A percentile compares a stretch with the other conserved stretches of the same genome.
Conservation (phyloP, 805 yeast species). For the Zygosaccharomyces bailii region DNA sequence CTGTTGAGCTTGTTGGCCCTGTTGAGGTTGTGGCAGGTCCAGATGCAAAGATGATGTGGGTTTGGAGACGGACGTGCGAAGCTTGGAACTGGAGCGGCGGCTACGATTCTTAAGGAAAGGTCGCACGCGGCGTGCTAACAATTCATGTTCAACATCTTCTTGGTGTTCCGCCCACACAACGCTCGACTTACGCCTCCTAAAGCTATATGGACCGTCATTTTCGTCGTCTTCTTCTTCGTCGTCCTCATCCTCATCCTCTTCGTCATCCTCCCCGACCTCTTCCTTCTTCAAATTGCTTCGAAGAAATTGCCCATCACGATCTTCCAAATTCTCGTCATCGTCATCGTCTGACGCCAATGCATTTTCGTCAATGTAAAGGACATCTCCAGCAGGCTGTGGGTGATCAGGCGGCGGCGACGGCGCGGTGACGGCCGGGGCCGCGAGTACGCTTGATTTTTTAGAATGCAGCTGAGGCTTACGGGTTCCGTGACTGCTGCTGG, state of each 20-base stretch:
- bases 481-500: conserved; percentile 24
- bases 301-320: conserved; percentile 1
- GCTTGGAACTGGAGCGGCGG: conserved; percentile 22
- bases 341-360: conserved; percentile 35
- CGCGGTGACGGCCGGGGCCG: conserved; percentile 2
- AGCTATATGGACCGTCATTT: conserved; percentile 13
- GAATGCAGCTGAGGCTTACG: conserved; percentile 6
- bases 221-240: conserved; percentile 14
- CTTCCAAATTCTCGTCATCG: conserved; percentile 29
- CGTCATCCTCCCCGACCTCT: conserved; percentile 38
- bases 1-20: conserved; percentile 5
- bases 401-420: neutral
- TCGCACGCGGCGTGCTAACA: conserved; percentile 16
- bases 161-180: conserved; percentile 29
- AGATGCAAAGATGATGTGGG: conserved; percentile 16
- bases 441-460: conserved; percentile 1
- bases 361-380: conserved; percentile 40
- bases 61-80: conserved; percentile 21
- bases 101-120: conserved; percentile 18
- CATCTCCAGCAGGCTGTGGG: conserved; percentile 17
- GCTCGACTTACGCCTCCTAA: conserved; percentile 27
- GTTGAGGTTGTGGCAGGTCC: conserved; percentile 12
- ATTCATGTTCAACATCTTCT: conserved; percentile 22
- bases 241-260: conserved; percentile 40
- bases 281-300: conserved; percentile 14